Conservation (phyloP, 2,329 filamentous ascomycete species). For the Pestalotiopsis sp. region DNA sequence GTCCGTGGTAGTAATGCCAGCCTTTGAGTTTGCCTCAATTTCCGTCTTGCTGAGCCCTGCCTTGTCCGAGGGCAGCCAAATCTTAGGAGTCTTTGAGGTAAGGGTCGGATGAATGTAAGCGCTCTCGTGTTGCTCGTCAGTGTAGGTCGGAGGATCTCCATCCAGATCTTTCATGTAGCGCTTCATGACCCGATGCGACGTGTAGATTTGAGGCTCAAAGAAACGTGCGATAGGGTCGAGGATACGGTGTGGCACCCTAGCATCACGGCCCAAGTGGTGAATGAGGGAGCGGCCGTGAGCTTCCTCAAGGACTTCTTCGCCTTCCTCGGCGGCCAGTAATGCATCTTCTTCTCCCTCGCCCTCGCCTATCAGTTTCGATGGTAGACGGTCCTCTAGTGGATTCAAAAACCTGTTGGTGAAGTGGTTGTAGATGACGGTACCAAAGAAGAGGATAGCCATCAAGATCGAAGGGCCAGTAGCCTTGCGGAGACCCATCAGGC, state of each 20-base stretch:
- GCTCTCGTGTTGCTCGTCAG: conserved; percentile 25
- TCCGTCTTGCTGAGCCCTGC: conserved; percentile 62
- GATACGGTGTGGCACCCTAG: conserved; percentile 20
- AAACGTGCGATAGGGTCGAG: conserved; percentile 26
- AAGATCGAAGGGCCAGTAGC: conserved; percentile 61
- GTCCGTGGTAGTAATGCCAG: conserved; percentile 66
- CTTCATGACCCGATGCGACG: conserved; percentile 26
- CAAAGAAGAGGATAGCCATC: conserved; percentile 60
- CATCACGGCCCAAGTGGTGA: conserved; percentile 21
- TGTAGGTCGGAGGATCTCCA: conserved; percentile 22
- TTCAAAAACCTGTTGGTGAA: conserved; percentile 30
- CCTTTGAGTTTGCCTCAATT: conserved; percentile 55
- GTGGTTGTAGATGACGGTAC: conserved; percentile 62
- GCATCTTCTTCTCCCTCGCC: conserved; percentile 22
- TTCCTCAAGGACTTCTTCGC: conserved; percentile 21
- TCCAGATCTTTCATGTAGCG: conserved; percentile 19
- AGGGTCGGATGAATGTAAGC: conserved; percentile 31
- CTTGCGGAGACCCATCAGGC: conserved; percentile 63
- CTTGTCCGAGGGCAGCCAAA: conserved; percentile 67
- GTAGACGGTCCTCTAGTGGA: conserved; percentile 29
- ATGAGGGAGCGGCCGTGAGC: conserved; percentile 23
- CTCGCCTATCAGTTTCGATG: conserved; percentile 20
- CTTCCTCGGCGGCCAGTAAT: conserved; percentile 22
- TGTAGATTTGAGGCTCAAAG: conserved; percentile 27
- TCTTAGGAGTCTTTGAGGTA: conserved; percentile 48